Percentiles rank a stretch among this genome's conserved stretches.
These are phyloP conservation scores for Ogataea ramenticola DNA, from an alignment of 805 yeast species.

Conservation along the genomic window DNA sequence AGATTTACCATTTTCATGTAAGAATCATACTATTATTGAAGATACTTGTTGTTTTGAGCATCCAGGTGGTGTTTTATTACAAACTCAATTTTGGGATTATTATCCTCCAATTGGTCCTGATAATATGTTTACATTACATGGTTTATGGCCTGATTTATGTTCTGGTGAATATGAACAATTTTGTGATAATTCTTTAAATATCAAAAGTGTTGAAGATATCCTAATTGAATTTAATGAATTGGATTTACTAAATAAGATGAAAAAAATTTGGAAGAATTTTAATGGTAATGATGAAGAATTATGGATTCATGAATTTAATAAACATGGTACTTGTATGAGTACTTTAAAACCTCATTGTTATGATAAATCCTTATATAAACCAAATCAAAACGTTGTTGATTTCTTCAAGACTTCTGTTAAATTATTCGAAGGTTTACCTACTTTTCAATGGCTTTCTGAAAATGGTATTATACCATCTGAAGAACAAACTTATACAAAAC, in stretches of 20 bases:
- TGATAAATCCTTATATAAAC: slow-evolving; percentile 19
- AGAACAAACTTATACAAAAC: slow-evolving; percentile 46
- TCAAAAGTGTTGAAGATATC: slow-evolving; percentile 40
- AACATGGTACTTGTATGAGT: slow-evolving; percentile 88
- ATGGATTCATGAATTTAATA: slow-evolving; percentile 91
- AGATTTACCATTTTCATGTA: slow-evolving; percentile 54
- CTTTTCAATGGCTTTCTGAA: slow-evolving; percentile 55
- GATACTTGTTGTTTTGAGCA: slow-evolving; percentile 81
- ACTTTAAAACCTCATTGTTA: slow-evolving; percentile 75
- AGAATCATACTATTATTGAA: slow-evolving; percentile 42
- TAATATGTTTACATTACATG: slow-evolving; percentile 73
- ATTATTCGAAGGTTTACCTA: slow-evolving; percentile 53
- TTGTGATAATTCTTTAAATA: slow-evolving; percentile 57
- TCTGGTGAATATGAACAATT: slow-evolving; percentile 75
- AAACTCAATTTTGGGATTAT: slow-evolving; percentile 93
- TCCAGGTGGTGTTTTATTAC: slow-evolving; percentile 77
- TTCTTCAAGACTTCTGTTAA: slow-evolving; percentile 56
- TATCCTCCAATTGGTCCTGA: slow-evolving; percentile 65
- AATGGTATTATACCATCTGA: slow-evolving; percentile 68
- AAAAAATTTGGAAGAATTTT: slow-evolving; percentile 62
- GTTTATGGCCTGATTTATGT: slow-evolving; percentile 87
- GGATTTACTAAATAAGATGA: slow-evolving; percentile 52
- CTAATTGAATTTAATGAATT: slow-evolving; percentile 39
- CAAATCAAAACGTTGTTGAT: slow-evolving; percentile 52
- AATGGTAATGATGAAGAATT: slow-evolving; percentile 60